Conservation (phyloP, 768 basidiomycete genomes). For the Amanita muscaria region DNA sequence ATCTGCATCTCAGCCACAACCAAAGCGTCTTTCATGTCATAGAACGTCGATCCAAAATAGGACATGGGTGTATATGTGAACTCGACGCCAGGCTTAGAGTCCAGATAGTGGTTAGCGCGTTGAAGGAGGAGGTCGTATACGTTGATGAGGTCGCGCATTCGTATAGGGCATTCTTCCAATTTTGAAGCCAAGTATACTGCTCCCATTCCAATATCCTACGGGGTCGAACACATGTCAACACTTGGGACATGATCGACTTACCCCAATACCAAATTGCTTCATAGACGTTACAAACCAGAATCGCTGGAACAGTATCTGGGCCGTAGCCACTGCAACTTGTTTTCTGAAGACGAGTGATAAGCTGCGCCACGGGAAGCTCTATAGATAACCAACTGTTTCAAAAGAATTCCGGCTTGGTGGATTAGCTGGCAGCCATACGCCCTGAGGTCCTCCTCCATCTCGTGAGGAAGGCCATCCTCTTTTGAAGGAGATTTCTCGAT, state of each 20-base stretch:
- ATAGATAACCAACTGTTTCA: slow-evolving; percentile 66
- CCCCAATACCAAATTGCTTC: slow-evolving; percentile 90
- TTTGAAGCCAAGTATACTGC: slow-evolving; percentile 84
- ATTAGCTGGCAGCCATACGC: slow-evolving; percentile 92
- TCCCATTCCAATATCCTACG: slow-evolving; percentile 83
- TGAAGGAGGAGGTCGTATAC: slow-evolving; percentile 86
- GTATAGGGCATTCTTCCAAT: slow-evolving; percentile 83
- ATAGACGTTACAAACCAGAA: slow-evolving; percentile 96
- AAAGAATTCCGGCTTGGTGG: slow-evolving; percentile 85
- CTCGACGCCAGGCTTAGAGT: slow-evolving; percentile 23
- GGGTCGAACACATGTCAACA: slow-evolving; percentile 6
- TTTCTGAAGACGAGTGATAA: slow-evolving; percentile 43
- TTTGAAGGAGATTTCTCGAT: slow-evolving; percentile 72
- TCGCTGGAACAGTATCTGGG: slow-evolving; percentile 91
- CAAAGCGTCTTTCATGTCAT: slow-evolving; percentile 89
- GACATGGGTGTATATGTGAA: slow-evolving; percentile 81
- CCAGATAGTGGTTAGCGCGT: slow-evolving; percentile 48
- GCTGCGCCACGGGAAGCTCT: neutral
- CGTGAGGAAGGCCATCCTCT: slow-evolving; percentile 71
- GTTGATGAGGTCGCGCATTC: slow-evolving; percentile 92
- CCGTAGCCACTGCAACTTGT: slow-evolving; percentile 94
- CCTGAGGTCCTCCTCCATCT: slow-evolving; percentile 82
- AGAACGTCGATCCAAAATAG: slow-evolving; percentile 83
- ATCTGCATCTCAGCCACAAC: slow-evolving; percentile 97
- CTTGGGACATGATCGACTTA: slow-evolving; percentile 31